Evolutionary conservation across 2,329 filamentous ascomycete genomes (phyloP), one percentile per base, ranked within the genome.

Genomic region (Exophiala phaeomuriformis): DNA sequence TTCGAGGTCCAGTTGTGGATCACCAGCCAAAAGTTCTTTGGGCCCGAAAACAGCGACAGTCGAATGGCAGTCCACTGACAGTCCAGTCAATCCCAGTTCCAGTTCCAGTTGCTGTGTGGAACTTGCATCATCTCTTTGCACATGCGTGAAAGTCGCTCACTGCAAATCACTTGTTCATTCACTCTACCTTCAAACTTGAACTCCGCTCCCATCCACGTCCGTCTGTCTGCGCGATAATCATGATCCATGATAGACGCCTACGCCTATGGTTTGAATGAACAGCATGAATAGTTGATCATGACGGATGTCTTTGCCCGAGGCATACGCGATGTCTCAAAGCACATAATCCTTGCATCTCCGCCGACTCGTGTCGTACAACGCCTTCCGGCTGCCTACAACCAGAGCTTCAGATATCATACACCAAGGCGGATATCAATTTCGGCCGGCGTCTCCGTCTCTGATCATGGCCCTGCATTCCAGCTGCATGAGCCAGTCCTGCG

Each of bases 351-450:
- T n/a, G 47, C 50, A 31, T 42, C 51, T 36, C 51, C 46, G 30
- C 19, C 51, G 27, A 57, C 53, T 42, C 45, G 47, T 49, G 49
- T 57, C 5, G 49, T 45, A 33, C 55, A 56, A 48, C 50, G 52
- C 35, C 53, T 57, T 29, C 39, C 53, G 42, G 29, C 41, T 27
- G 49, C 32, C 27, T 41, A 31, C 33, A 37, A 55, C 36, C 43
- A 43, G 45, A 59, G 44, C 47, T 62, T 61, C 51, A 58, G 43
- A 55, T 63, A 63, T 37, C 61, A 63, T 41, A 12, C 61, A 9
- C 61, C 61, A 8, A 50, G 57, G 42, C 56, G 61, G 55, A 61
- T 63, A 63, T 49, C 55, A 35, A 4, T 39, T 32, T 27, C 9
- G 7, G 12, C 39, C 19, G 28, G 39, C 19, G 27, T 41, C 5